A percentile compares a stretch with the other conserved stretches of the same genome.
Evolutionary conservation across 2,329 filamentous ascomycete genomes (phyloP).

Genomic region (Aspergillus sclerotialis): DNA sequence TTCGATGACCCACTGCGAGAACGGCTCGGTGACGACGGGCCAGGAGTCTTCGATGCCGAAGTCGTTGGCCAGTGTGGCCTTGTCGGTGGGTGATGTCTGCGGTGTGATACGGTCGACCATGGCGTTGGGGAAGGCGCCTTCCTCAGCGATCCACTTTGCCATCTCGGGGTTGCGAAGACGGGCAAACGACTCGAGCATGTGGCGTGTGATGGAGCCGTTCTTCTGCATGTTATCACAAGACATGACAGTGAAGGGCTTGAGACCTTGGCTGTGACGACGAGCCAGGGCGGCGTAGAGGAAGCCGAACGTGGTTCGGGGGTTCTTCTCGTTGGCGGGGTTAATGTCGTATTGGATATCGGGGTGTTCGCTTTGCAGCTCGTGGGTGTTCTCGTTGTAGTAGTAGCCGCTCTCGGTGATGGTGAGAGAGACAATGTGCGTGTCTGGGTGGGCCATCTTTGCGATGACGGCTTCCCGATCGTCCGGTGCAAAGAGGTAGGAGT

Average conservation of each 20-base stretch:
- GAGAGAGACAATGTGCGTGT: slow-evolving; percentile 49
- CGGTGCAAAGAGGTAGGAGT: slow-evolving; percentile 46
- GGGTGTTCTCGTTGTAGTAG: slow-evolving; percentile 54
- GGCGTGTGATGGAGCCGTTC: slow-evolving; percentile 48
- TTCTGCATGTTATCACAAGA: slow-evolving; percentile 55
- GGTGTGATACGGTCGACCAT: slow-evolving; percentile 53
- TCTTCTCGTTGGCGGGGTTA: slow-evolving; percentile 32
- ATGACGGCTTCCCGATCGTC: slow-evolving; percentile 47
- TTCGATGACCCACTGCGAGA: slow-evolving; percentile 52
- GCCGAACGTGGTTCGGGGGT: slow-evolving; percentile 45
- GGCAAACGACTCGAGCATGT: slow-evolving; percentile 48
- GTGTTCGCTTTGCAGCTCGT: slow-evolving; percentile 44
- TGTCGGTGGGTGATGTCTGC: slow-evolving; percentile 42
- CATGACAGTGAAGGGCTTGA: slow-evolving; percentile 49
- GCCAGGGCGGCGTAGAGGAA: slow-evolving; percentile 48
- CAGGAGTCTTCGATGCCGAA: slow-evolving; percentile 46
- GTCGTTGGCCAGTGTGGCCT: slow-evolving; percentile 35
- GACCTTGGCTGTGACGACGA: slow-evolving; percentile 39
- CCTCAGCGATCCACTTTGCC: slow-evolving; percentile 43
- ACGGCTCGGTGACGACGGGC: slow-evolving; percentile 51
- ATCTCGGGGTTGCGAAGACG: slow-evolving; percentile 41
- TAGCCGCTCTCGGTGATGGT: slow-evolving; percentile 53
- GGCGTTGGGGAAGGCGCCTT: slow-evolving; percentile 48
- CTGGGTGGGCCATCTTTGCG: slow-evolving; percentile 49
- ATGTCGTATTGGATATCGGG: slow-evolving; percentile 46